phyloP scores from a whole-genome alignment of 2,329 filamentous ascomycete species.

The Microsporum canis region DNA sequence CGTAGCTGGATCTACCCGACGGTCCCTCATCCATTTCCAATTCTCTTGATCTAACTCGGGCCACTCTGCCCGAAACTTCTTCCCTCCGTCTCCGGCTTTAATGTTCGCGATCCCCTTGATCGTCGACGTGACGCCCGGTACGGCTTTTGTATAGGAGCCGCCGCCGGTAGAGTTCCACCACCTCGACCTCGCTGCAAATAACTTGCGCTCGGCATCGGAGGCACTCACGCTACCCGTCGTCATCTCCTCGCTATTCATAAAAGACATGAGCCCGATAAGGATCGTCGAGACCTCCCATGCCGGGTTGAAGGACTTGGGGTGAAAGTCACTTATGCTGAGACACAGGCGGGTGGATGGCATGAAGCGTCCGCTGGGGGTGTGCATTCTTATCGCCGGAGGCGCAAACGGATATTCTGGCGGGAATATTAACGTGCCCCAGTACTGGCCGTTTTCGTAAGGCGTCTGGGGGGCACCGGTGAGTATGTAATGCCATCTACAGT shows the following conservation, averaged over 20 bases:
- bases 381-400: constrained; percentile 95
- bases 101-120: constrained; percentile 64
- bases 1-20: constrained; percentile 65
- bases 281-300: constrained; percentile 98
- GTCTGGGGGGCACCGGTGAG: constrained; percentile 90
- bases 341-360: constrained; percentile 85
- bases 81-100: constrained; percentile 82
- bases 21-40: constrained; percentile 78
- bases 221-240: constrained; percentile 82
- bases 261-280: constrained; percentile 81
- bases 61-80: constrained; percentile 84
- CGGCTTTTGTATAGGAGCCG: constrained; percentile 50
- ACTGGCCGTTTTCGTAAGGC: constrained; percentile 88
- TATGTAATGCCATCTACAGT: constrained; percentile 74
- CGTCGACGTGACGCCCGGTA: constrained; percentile 41
- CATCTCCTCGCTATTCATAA: constrained; percentile 99
- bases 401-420: constrained; percentile 95
- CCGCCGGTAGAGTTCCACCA: constrained; percentile 98
- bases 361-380: constrained; percentile 91
- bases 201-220: constrained; percentile 62
- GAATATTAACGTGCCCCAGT: constrained; percentile 95
- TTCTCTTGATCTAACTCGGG: constrained; percentile 81
- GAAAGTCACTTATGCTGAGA: constrained; percentile 93
- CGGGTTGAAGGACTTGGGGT: constrained; percentile 95
- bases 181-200: constrained; percentile 62